These are phyloP conservation scores for Chaetomium strumarium DNA, from an alignment of 2,329 filamentous ascomycete species.

Conservation along the genomic window DNA sequence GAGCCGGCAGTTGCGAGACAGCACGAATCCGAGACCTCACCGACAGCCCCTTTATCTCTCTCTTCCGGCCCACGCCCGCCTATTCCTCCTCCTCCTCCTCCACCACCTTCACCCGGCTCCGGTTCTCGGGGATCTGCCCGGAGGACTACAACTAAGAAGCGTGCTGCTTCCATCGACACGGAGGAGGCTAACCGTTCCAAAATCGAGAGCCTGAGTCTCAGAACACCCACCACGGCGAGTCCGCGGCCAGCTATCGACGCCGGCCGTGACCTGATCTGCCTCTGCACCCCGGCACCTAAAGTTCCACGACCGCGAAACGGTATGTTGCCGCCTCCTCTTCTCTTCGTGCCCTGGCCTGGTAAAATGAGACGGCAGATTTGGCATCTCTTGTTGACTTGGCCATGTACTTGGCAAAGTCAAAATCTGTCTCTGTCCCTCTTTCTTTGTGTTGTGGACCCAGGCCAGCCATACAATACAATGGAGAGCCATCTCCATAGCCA, in stretches of 20 bases:
- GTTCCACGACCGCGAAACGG: conserved; percentile 55
- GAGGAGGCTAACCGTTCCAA: conserved; percentile 38
- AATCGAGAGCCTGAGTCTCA: conserved; percentile 32
- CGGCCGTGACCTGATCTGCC: conserved; percentile 42
- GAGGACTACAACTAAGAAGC: conserved; percentile 33
- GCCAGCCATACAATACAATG: not conserved
- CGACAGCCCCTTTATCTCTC: conserved; percentile 4
- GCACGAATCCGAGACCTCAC: conserved; percentile 13
- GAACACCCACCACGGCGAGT: conserved; percentile 29
- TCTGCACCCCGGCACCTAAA: conserved; percentile 52
- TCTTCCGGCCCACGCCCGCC: not conserved
- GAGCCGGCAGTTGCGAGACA: conserved; percentile 5
- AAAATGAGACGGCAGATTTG: not conserved
- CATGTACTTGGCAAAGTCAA: not conserved
- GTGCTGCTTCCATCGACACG: conserved; percentile 41
- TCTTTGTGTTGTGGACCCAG: conserved; percentile 9
- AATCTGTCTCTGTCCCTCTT: conserved; percentile 3
- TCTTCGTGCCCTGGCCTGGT: not conserved
- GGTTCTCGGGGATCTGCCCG: not conserved
- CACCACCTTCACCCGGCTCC: not conserved
- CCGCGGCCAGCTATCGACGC: conserved; percentile 11
- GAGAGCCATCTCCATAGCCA: not conserved
- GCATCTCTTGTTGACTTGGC: not conserved
- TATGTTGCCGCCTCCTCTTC: conserved; percentile 33
- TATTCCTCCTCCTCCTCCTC: not conserved